These are phyloP conservation scores for Pseudophaeomoniella oleicola DNA, from an alignment of 2,329 filamentous ascomycete genomes.

Conservation along the genomic window DNA sequence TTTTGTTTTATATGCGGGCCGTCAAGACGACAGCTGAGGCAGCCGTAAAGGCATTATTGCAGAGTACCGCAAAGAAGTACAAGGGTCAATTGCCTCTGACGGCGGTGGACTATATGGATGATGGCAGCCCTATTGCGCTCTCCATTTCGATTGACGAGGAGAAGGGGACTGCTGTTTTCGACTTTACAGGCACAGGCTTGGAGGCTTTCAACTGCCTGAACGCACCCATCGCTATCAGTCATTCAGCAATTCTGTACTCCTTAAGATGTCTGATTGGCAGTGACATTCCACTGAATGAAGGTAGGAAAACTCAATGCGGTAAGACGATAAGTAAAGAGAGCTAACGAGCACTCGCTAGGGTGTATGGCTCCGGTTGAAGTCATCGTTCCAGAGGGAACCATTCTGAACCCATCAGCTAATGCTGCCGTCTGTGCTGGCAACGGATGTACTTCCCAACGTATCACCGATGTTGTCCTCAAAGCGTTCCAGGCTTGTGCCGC, in stretches of 20 bases:
- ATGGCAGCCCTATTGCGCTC: conserved; percentile 21
- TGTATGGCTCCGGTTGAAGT: conserved; percentile 15
- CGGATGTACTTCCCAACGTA: conserved; percentile 14
- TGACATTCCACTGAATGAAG: conserved; percentile 19
- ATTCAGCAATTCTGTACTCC: conserved; percentile 20
- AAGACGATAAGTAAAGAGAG: no score
- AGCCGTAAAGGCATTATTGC: conserved; percentile 17
- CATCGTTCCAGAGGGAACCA: conserved; percentile 11
- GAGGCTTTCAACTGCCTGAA: conserved; percentile 21
- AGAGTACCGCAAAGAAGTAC: conserved; percentile 7
- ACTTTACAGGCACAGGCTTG: conserved; percentile 25
- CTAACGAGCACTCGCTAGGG: no score
- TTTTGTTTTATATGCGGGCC: conserved; percentile 26
- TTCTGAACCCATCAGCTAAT: conserved; percentile 16
- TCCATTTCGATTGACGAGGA: conserved; percentile 17
- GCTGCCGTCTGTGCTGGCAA: conserved; percentile 16
- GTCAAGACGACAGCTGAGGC: conserved; percentile 21
- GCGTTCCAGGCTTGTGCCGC: conserved; percentile 15
- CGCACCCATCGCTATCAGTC: conserved; percentile 21
- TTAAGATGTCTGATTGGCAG: conserved; percentile 14
- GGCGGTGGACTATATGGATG: conserved; percentile 25
- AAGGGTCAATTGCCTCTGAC: conserved; percentile 10
- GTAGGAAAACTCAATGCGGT: no score
- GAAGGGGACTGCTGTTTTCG: conserved; percentile 20
- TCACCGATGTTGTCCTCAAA: conserved; percentile 19